Evolutionary conservation across 2,329 filamentous ascomycete species (phyloP).

Genomic region (Rhynchosporium secalis): DNA sequence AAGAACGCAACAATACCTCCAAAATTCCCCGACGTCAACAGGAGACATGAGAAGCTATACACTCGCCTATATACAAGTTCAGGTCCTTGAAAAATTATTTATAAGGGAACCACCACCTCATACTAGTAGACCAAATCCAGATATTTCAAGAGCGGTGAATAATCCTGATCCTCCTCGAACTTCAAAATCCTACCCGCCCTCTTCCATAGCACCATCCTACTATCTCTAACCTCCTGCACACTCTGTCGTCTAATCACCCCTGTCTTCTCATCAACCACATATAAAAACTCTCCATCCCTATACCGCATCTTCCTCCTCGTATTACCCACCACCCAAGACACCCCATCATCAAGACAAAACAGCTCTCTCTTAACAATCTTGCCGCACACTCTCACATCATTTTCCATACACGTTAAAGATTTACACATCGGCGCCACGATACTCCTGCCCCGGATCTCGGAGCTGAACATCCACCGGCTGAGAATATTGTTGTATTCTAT

Average conservation of each 20-base stretch:
- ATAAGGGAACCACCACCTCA: no score
- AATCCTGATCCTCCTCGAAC: constrained; percentile 15
- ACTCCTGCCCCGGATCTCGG: constrained; percentile 21
- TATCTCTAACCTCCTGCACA: constrained; percentile 11
- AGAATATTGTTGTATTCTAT: constrained; percentile 24
- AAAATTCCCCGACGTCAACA: no score
- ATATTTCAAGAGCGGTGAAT: constrained; percentile 22
- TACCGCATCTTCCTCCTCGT: neutral
- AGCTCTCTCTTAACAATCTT: constrained; percentile 14
- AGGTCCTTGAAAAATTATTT: no score
- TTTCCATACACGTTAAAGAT: constrained; percentile 16
- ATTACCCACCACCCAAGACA: constrained; percentile 18
- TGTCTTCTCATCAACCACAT: constrained; percentile 17
- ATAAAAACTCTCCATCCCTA: constrained; percentile 5
- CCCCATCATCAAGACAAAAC: constrained; percentile 23
- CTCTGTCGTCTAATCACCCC: constrained; percentile 13
- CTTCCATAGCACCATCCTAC: constrained; percentile 1
- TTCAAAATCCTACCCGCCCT: constrained; percentile 8
- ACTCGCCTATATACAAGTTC: no score
- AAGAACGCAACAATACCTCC: no score
- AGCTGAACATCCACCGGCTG: constrained; percentile 24
- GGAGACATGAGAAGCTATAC: no score
- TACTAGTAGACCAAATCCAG: neutral
- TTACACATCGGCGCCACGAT: constrained; percentile 13
- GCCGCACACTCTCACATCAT: constrained; percentile 3